phyloP scores from a whole-genome alignment of 2,329 filamentous ascomycete genomes.

The Sporothrix humicola region DNA sequence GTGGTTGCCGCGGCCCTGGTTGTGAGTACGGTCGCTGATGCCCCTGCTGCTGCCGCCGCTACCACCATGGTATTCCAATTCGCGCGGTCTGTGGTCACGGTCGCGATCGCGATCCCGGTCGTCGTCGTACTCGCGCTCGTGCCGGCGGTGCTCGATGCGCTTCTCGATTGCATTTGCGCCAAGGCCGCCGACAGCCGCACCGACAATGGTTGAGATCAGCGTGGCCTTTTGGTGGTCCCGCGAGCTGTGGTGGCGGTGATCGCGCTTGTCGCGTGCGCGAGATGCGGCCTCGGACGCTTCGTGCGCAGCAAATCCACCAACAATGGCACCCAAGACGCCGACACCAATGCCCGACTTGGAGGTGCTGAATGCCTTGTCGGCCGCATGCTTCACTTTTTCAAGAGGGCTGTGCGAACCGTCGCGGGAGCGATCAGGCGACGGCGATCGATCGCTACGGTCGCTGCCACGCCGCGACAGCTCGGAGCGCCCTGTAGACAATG shows the following conservation, averaged over 20 bases:
- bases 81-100: conserved; percentile 38
- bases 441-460: conserved; percentile 23
- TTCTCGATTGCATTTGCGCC: conserved; percentile 59
- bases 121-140: conserved; percentile 43
- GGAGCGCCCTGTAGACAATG: conserved; percentile 28
- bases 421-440: conserved; percentile 31
- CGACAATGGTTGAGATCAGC: conserved; percentile 58
- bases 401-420: conserved; percentile 44
- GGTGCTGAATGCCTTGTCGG: conserved; percentile 56
- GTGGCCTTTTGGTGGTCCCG: conserved; percentile 42
- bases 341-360: conserved; percentile 57
- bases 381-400: conserved; percentile 49
- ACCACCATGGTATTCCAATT: conserved; percentile 32
- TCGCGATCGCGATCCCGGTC: conserved; percentile 40
- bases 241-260: conserved; percentile 40
- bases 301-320: conserved; percentile 59
- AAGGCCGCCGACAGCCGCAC: conserved; percentile 61
- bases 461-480: conserved; percentile 26
- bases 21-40: conserved; percentile 28
- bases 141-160: conserved; percentile 49
- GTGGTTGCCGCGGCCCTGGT: background rate
- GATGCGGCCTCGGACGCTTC: conserved; percentile 47
- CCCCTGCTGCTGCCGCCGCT: conserved; percentile 18
- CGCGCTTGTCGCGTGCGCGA: conserved; percentile 41
- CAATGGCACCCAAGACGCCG: conserved; percentile 59